Evolutionary conservation across 2,329 filamentous ascomycete genomes (phyloP), one percentile per base, ranked within the genome.

Genomic region (Talaromyces sp.): DNA sequence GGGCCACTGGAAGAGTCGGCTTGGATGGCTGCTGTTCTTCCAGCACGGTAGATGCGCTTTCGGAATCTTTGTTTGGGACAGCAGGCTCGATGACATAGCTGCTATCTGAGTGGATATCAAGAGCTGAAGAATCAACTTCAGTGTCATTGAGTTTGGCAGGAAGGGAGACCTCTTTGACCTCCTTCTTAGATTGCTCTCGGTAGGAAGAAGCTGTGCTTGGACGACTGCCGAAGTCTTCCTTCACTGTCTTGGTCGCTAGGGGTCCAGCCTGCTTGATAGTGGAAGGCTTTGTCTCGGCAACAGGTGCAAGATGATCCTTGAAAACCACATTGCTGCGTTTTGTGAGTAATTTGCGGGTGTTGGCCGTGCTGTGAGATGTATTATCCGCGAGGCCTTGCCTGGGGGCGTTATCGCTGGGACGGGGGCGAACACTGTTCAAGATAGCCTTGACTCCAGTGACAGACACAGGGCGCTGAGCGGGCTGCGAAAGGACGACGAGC

Each of bases 381-480:
- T 9, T 52, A n/a, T 65, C 64, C 21, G 60, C 61, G 41, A 70
- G 65, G n/a, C 62, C 56, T n/a, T 71, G 68, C 61, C 73, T 74
- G 41, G 71, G 70, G 58, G 70, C 67, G 32, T 67, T 63, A 41
- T 74, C 73, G 46, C 68, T 64, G 21, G 68, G 67, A 52, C 72
- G 74, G n/a, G 68, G 54, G 62, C 66, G 70, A 55, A 69, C 65
- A 59, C 72, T 73, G 58, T 70, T 74, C 60, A 76, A 58, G 48
- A 75, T 54, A 64, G 72, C 72, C 64, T 77, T 79, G 57, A 77
- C 59, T 19, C 72, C 66, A 21, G 75, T 67, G 55, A 75, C 68
- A 24, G 73, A 75, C 50, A 83, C 66, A 29, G 83, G 83, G 61
- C 86, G 81, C 67, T 88, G 85, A n/a, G 85, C 83, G n/a, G 85